These are phyloP conservation scores for Phalaenopsis hybrid DNA, from an alignment of 116 monocot genomes.

Conservation along the genomic window DNA sequence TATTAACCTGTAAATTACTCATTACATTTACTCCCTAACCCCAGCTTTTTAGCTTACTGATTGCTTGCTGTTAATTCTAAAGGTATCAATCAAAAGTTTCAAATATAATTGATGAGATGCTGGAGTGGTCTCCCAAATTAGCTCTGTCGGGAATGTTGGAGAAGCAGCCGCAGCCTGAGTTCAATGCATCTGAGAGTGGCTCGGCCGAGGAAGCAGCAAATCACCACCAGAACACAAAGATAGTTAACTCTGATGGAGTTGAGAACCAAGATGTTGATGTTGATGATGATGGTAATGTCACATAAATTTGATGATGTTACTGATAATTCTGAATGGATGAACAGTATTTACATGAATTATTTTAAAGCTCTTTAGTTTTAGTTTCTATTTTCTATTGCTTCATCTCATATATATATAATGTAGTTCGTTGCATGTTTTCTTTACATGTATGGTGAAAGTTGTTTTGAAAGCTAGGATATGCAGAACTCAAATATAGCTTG, in stretches of 20 bases:
- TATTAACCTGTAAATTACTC: background rate
- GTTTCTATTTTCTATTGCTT: too few relatives aligned
- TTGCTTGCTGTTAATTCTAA: constrained; percentile 6
- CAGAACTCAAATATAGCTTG: too few relatives aligned
- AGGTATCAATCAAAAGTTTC: constrained; percentile 96
- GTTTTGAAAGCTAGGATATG: too few relatives aligned
- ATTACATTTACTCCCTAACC: background rate
- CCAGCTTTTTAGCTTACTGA: too few relatives aligned
- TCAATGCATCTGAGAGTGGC: constrained; percentile 36
- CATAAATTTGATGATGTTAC: background rate
- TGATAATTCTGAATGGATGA: background rate
- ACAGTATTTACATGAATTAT: background rate
- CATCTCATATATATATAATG: too few relatives aligned
- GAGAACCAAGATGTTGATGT: background rate
- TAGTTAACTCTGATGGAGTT: background rate
- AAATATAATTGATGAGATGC: constrained; percentile 94
- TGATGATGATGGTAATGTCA: background rate
- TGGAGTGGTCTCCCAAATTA: constrained; percentile 87
- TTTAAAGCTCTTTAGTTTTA: background rate
- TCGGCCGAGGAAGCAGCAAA: constrained; percentile 12
- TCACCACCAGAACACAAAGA: background rate
- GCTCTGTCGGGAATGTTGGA: constrained; percentile 86
- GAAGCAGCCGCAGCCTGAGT: constrained; percentile 25
- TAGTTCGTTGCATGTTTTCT: too few relatives aligned
- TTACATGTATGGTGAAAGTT: too few relatives aligned